A percentile compares a stretch with the other conserved stretches of the same genome.
Conservation (phyloP, 441 rosid genomes). For the Populus hybrid region DNA sequence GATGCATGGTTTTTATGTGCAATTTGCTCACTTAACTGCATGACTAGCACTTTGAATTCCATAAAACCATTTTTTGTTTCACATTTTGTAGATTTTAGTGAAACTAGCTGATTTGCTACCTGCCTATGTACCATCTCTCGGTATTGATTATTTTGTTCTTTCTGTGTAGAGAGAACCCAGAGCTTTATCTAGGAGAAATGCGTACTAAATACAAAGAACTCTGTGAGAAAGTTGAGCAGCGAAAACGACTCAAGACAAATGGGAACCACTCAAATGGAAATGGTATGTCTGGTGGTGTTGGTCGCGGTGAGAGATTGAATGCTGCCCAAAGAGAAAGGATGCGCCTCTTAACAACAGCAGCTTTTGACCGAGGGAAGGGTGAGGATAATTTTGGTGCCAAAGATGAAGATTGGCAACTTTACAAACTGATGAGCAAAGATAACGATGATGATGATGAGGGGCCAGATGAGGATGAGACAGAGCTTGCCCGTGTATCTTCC, state of each 20-base stretch:
- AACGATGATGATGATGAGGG: conserved; percentile 82
- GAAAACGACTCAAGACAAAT: conserved; percentile 79
- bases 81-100: background rate
- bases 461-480: conserved; percentile 67
- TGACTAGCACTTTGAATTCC: background rate
- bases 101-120: background rate
- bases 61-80: background rate
- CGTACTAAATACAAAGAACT: conserved; percentile 72
- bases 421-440: conserved; percentile 88
- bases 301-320: conserved; percentile 92
- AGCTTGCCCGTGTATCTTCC: conserved; percentile 64
- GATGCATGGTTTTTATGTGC: background rate
- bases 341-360: conserved; percentile 92
- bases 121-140: background rate
- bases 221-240: conserved; percentile 72
- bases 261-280: conserved; percentile 75
- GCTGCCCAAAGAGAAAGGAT: conserved; percentile 93
- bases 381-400: conserved; percentile 88
- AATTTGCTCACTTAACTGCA: background rate
- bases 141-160: conserved; percentile 13
- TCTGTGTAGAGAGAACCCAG: conserved; percentile 72
- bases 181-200: conserved; percentile 72
- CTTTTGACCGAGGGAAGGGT: conserved; percentile 95
- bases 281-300: conserved; percentile 62
- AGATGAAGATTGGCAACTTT: conserved; percentile 98